Percentiles rank a stretch among this genome's conserved stretches.
These are phyloP conservation scores for Typha latifolia DNA, from an alignment of 176 grass and related monocot genomes.

Conservation along the genomic window DNA sequence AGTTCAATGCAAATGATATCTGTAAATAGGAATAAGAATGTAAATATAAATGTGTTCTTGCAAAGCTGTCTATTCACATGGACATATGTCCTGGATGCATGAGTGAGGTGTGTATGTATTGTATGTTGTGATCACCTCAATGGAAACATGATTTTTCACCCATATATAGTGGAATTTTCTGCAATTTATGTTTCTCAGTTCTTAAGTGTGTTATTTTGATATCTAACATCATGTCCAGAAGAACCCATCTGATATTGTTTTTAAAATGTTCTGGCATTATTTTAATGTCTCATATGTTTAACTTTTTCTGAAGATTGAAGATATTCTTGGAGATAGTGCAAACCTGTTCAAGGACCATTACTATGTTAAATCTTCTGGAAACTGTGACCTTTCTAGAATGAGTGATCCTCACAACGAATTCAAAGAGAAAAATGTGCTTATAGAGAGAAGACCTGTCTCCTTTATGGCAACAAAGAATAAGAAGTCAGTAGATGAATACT, in stretches of 20 bases:
- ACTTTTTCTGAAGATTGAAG: slow-evolving; percentile 47
- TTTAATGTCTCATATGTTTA: background rate
- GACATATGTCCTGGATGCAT: no score
- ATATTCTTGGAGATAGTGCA: slow-evolving; percentile 60
- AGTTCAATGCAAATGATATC: no score
- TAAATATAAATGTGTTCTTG: no score
- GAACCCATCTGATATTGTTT: background rate
- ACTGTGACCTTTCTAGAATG: slow-evolving; percentile 81
- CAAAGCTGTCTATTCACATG: no score
- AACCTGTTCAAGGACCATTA: slow-evolving; percentile 89
- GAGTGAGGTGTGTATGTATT: no score
- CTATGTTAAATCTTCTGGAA: slow-evolving; percentile 88
- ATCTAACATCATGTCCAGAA: background rate
- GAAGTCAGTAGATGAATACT: slow-evolving; percentile 73
- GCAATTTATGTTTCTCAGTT: no score
- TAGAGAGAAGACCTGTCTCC: slow-evolving; percentile 60
- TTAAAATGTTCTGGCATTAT: background rate
- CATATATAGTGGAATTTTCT: no score
- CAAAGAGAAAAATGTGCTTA: slow-evolving; percentile 71
- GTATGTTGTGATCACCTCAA: no score
- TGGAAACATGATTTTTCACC: no score
- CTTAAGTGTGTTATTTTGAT: no score
- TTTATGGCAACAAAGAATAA: slow-evolving; percentile 53
- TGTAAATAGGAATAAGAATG: no score
- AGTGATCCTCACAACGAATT: slow-evolving; percentile 94